Base-by-base conservation (phyloP, 352 stramenopile genomes). In the Phytophthora pistaciae region DNA sequence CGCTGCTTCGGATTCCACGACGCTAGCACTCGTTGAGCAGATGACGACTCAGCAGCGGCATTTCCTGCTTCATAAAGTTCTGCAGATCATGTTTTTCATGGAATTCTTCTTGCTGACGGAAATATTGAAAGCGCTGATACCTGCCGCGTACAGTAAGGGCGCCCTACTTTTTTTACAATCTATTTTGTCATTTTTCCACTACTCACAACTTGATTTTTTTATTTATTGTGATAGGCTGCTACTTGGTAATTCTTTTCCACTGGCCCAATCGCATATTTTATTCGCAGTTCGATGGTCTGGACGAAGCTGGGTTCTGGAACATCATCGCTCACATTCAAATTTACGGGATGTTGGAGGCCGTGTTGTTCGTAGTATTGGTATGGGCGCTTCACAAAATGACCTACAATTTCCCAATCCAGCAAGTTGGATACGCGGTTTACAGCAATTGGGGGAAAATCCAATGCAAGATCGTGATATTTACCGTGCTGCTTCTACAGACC, bases 101-200 rank as follows among this genome's bases (percentile, higher is more conserved):
- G 74, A 84, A 36, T 82, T 80, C 46, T 36, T 80, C 3, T 33
- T 79, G 11, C 53, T 82, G 6, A 64, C 71, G 20, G 63, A 82
- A 40, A 78, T 74, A 29, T 60, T 74, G 25, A 72, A 84, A 66
- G 63, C 82, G 14, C 25, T 80, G 10, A 62, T 78, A 2, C 71
- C 71, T 5, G 10, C 70, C 10, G 31, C 75, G 14, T 80, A 84
- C 48, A 53, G 74, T 85, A 20, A 58, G 64, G 66, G 4, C 21
- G 29, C 16, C 1, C 21, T 50, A 8, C 36, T 7, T 33, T 7
- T 33, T 27, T 14, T 27, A 31, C 5, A 33, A 16, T 9, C n/a
- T n/a, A n/a, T n/a, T n/a, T n/a, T n/a, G n/a, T n/a, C n/a, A n/a
- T n/a, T n/a, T n/a, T n/a, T n/a, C n/a, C n/a, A n/a, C n/a, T n/a